Percentiles rank a stretch among this genome's conserved stretches.
phyloP scores from a whole-genome alignment of 176 grass and related monocot species.

The Oryza meyeriana region DNA sequence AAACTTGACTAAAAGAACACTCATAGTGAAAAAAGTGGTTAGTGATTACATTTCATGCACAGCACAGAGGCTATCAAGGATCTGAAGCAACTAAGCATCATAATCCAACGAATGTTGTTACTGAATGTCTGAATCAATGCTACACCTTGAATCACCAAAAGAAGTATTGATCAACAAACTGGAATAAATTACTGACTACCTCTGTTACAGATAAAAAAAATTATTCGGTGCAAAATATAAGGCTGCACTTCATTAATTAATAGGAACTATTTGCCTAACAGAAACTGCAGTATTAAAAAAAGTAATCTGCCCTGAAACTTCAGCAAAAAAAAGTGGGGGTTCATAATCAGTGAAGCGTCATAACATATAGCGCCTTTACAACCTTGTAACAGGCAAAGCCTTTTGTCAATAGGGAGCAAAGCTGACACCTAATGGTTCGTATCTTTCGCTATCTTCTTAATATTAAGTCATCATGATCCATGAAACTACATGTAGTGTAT shows the following conservation, averaged over 20 bases:
- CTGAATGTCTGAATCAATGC: background rate
- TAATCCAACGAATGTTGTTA: background rate
- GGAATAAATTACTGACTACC: background rate
- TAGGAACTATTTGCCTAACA: background rate
- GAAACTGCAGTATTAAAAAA: background rate
- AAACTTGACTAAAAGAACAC: background rate
- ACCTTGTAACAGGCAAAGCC: background rate
- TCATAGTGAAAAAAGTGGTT: background rate
- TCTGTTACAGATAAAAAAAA: background rate
- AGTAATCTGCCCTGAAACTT: background rate
- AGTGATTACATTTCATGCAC: background rate
- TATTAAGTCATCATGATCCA: background rate
- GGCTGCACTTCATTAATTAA: background rate
- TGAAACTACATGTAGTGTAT: background rate
- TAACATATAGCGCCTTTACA: background rate
- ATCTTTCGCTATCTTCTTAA: background rate
- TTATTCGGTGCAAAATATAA: background rate
- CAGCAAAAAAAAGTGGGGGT: background rate
- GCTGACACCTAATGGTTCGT: background rate
- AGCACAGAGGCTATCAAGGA: background rate
- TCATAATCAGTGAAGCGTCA: background rate
- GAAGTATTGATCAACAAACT: background rate
- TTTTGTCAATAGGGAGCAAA: background rate
- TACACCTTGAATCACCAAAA: background rate
- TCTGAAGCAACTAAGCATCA: background rate